Evolutionary conservation across 805 yeast species (phyloP).

Genomic region (Barnettozyma californica): DNA sequence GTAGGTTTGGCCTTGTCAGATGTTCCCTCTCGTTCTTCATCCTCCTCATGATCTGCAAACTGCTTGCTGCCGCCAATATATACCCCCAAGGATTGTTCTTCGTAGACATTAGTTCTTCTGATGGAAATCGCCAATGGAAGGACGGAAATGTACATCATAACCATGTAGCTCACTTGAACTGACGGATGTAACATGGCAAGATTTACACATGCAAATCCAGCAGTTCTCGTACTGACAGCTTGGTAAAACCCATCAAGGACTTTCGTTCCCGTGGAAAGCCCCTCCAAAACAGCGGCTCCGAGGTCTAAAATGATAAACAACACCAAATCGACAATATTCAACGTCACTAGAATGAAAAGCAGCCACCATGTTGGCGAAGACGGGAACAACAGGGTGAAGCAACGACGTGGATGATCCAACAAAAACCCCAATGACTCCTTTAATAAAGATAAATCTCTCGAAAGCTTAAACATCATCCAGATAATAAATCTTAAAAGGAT

Average conservation of each 20-base stretch:
- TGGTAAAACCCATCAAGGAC: slow-evolving; percentile 83
- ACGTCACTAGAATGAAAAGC: slow-evolving; percentile 59
- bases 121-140: slow-evolving; percentile 94
- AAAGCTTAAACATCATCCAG: slow-evolving; percentile 67
- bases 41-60: background rate
- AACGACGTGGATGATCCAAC: slow-evolving; percentile 94
- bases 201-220: slow-evolving; percentile 78
- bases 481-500: slow-evolving; percentile 72
- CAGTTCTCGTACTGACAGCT: slow-evolving; percentile 90
- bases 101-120: slow-evolving; percentile 95
- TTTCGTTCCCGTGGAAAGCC: slow-evolving; percentile 59
- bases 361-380: slow-evolving; percentile 96
- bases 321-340: slow-evolving; percentile 75
- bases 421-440: slow-evolving; percentile 81
- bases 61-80: slow-evolving; percentile 37
- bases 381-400: slow-evolving; percentile 90
- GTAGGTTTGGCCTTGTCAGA: slow-evolving; percentile 37
- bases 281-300: slow-evolving; percentile 43
- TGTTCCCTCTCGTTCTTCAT: slow-evolving; percentile 6
- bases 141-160: slow-evolving; percentile 98
- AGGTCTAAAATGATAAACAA: slow-evolving; percentile 77
- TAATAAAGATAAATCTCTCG: slow-evolving; percentile 57
- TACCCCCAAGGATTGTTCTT: slow-evolving; percentile 95
- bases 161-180: slow-evolving; percentile 85
- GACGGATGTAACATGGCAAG: slow-evolving; percentile 76